Conservation (phyloP, 1,139 yeast genomes). For the Petasospora fabianii region DNA sequence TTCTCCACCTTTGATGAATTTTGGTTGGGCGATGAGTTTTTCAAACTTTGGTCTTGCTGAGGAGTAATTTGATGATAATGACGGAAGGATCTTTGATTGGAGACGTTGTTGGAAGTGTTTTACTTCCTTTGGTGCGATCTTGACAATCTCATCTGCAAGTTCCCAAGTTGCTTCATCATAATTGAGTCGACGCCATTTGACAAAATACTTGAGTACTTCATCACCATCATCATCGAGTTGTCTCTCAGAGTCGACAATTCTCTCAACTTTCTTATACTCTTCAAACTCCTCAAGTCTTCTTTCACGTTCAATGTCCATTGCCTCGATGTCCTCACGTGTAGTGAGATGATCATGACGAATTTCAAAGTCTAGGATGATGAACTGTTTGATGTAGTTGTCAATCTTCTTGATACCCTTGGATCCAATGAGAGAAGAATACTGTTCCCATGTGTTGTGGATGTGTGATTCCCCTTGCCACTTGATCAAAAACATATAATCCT, state of each 20-base stretch:
- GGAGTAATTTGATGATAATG: constrained; percentile 74
- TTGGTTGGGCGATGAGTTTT: constrained; percentile 81
- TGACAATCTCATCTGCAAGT: constrained; percentile 81
- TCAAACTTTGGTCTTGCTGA: constrained; percentile 82
- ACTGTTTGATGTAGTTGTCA: constrained; percentile 85
- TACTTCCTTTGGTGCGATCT: constrained; percentile 80
- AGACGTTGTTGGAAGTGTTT: constrained; percentile 76
- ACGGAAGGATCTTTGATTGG: constrained; percentile 82
- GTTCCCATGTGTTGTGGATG: constrained; percentile 93
- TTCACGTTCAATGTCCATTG: constrained; percentile 88
- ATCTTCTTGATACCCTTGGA: constrained; percentile 75
- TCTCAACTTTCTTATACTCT: constrained; percentile 82
- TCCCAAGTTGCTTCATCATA: constrained; percentile 99
- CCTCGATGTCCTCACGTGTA: constrained; percentile 86
- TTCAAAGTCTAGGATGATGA: constrained; percentile 67
- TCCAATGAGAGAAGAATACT: constrained; percentile 51
- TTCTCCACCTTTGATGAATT: constrained; percentile 86
- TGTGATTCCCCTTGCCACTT: constrained; percentile 92
- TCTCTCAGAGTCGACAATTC: constrained; percentile 86
- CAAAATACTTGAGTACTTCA: constrained; percentile 72
- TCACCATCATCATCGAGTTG: constrained; percentile 57
- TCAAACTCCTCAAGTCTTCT: constrained; percentile 78
- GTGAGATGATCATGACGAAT: constrained; percentile 75
- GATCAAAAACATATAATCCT: constrained; percentile 59
- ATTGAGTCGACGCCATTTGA: constrained; percentile 90